Base-by-base conservation (phyloP, 805 yeast species). In the Wickerhamomyces ciferrii region DNA sequence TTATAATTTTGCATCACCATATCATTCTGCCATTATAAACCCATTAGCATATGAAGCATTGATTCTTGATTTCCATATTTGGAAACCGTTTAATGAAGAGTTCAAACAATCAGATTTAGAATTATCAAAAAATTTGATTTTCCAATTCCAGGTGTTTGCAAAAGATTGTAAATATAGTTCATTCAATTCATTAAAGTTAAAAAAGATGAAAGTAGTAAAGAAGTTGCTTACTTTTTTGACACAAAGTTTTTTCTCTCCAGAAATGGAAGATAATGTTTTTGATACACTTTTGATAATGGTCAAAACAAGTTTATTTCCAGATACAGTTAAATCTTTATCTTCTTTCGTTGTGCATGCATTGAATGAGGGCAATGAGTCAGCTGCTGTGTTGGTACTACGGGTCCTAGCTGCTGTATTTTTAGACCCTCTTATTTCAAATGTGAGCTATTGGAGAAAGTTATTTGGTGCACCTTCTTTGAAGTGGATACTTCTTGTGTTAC, bases 11-110 rank as follows among this genome's bases (percentile, higher is more conserved):
- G 48, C 55, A 1, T 66, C 75, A 32, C 79, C 85, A 0, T 63
- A 67, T 31, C 79, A 79, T 8, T 82, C 92, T 0, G 59, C 83
- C 2, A 68, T 88, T 2, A 65, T 68, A 8, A 81, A 85, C 52
- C 70, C 76, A 0, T 48, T 64, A 2, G 84, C 84, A 0, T 89
- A 84, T 56, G 71, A 78, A 32, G 63, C 70, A 1, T 59, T 88
- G 39, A 70, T 86, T 35, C 70, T 81, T 18, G 90, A 87, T 50
- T 72, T 84, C 50, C 84, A 80, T 45, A 66, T 79, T 19, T 83
- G 87, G 79, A 69, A 70, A 46, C 65, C 64, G 21, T 23, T 39
- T 2, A 24, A 43, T 4, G 53, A 48, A 5, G 50, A 53, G n/a
- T 48, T 52, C 1, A 44, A 44, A 14, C 51, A 52, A 2, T 58